A percentile compares a stretch with the other conserved stretches of the same genome.
Conservation (phyloP, 2,329 filamentous ascomycete genomes). For the Cladophialophora chaetospira region DNA sequence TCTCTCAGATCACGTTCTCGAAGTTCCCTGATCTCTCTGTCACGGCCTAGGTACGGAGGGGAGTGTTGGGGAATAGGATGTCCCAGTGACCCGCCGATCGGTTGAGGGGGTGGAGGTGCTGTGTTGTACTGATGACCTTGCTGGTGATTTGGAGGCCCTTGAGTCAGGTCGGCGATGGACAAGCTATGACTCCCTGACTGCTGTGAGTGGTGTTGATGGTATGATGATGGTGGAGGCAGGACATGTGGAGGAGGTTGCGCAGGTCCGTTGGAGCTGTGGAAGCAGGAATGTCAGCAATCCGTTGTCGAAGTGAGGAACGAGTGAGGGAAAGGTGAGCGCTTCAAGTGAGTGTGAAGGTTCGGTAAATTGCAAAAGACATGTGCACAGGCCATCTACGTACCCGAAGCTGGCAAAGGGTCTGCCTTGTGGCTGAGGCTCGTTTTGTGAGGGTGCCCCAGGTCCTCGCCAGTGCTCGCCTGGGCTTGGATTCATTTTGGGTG, state of each 20-base stretch:
- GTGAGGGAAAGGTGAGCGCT: background rate
- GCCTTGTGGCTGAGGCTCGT: slow-evolving; percentile 26
- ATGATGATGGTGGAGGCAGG: slow-evolving; percentile 32
- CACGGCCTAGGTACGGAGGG: slow-evolving; percentile 31
- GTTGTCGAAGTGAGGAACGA: background rate
- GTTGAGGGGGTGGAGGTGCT: slow-evolving; percentile 36
- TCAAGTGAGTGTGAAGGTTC: background rate
- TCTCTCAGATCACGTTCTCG: slow-evolving; percentile 59
- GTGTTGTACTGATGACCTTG: slow-evolving; percentile 48
- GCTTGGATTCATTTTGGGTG: slow-evolving; percentile 29
- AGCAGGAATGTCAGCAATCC: slow-evolving; percentile 2
- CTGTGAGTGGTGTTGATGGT: slow-evolving; percentile 40
- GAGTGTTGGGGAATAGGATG: slow-evolving; percentile 32
- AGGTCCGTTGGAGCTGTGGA: slow-evolving; percentile 37
- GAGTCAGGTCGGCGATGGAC: slow-evolving; percentile 51
- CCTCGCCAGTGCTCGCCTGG: slow-evolving; percentile 40
- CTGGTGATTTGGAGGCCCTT: slow-evolving; percentile 44
- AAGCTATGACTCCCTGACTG: slow-evolving; percentile 46
- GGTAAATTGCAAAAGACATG: background rate
- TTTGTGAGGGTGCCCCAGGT: slow-evolving; percentile 42
- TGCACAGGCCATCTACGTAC: slow-evolving; percentile 37
- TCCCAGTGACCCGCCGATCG: slow-evolving; percentile 20
- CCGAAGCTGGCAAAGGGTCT: slow-evolving; percentile 48
- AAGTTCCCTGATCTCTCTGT: slow-evolving; percentile 48
- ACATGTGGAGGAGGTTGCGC: slow-evolving; percentile 39